Conservation (phyloP, 2,329 filamentous ascomycete species). For the Fusarium sp. region DNA sequence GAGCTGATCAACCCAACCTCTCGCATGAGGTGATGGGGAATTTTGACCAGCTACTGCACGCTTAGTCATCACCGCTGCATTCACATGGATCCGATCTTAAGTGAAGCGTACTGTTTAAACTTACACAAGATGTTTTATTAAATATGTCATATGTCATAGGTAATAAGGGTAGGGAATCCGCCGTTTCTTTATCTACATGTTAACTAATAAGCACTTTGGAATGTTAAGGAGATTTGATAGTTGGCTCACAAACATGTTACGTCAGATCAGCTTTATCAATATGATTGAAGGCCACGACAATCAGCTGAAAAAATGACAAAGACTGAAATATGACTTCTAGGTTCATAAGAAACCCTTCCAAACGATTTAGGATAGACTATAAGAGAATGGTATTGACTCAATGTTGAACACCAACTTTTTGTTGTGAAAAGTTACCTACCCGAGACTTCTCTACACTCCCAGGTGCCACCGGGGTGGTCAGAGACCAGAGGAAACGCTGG, state of each 20-base stretch:
- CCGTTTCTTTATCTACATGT: no score
- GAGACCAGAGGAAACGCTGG: background rate
- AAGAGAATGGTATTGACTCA: background rate
- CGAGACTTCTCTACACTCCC: background rate
- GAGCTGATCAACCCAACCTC: constrained; percentile 10
- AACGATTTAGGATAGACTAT: background rate
- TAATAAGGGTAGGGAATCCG: background rate
- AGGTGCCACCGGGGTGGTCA: background rate
- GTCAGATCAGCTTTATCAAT: no score
- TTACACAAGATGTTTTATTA: background rate
- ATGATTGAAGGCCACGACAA: background rate
- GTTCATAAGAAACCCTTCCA: background rate
- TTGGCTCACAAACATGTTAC: no score
- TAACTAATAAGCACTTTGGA: no score
- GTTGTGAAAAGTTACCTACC: background rate
- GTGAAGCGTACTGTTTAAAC: background rate
- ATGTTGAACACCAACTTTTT: background rate
- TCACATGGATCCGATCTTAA: background rate
- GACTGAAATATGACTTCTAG: background rate
- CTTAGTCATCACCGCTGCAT: constrained; percentile 25
- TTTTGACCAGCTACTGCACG: constrained; percentile 15
- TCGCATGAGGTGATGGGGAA: constrained; percentile 14
- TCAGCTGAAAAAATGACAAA: background rate
- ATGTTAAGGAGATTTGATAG: no score
- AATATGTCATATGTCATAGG: no score